Evolutionary conservation across 305 asterid species (phyloP).

Genomic region (Fraxinus latifolia): DNA sequence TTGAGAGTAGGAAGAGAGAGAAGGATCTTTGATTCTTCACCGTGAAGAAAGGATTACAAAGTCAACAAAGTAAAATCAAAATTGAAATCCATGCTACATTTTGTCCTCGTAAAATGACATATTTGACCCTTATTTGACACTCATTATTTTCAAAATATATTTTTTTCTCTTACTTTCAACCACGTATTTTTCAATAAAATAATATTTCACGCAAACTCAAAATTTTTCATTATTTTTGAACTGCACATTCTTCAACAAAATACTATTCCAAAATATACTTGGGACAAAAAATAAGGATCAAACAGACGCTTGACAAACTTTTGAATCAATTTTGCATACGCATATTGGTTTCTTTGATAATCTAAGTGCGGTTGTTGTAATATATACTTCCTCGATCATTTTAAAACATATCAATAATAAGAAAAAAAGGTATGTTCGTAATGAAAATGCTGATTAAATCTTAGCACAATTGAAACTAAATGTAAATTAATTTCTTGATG

Average conservation of each 20-base stretch:
- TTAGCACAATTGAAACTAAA: not conserved
- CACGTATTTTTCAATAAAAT: too few relatives aligned
- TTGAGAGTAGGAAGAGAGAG: not conserved
- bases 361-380: not conserved
- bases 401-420: not conserved
- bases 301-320: not conserved
- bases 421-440: not conserved
- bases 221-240: too few relatives aligned
- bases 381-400: not conserved
- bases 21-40: not conserved
- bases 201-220: too few relatives aligned
- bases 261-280: too few relatives aligned
- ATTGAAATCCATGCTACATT: not conserved
- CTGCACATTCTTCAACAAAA: too few relatives aligned
- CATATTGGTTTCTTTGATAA: not conserved
- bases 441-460: not conserved
- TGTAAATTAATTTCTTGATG: not conserved
- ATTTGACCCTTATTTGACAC: too few relatives aligned
- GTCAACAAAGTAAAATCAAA: not conserved
- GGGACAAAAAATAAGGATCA: too few relatives aligned
- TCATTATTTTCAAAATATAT: too few relatives aligned
- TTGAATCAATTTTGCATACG: not conserved
- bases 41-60: not conserved
- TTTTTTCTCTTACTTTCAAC: too few relatives aligned
- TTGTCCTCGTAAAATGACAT: not conserved